phyloP scores from a whole-genome alignment of 2,329 filamentous ascomycete species.

The Colletotrichum ledebouriae region DNA sequence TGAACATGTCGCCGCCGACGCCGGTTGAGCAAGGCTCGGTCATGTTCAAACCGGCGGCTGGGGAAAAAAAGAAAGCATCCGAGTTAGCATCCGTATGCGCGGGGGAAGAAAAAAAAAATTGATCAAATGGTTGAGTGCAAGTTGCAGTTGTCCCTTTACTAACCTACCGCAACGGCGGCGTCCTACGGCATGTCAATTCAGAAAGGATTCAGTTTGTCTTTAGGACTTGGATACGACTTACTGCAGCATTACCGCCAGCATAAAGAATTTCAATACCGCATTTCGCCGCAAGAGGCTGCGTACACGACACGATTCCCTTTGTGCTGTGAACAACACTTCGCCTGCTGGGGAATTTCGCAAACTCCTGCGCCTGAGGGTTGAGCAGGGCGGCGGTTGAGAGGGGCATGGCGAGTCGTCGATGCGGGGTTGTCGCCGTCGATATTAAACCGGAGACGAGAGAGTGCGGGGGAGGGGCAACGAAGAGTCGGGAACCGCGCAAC shows the following conservation, averaged over 20 bases:
- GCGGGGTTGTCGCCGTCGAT: slow-evolving; percentile 34
- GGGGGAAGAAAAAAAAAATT: background rate
- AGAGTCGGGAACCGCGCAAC: background rate
- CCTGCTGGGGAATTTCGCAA: slow-evolving; percentile 80
- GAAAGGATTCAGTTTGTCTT: slow-evolving; percentile 7
- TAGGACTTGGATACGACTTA: slow-evolving; percentile 61
- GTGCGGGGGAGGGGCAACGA: background rate
- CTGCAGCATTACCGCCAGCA: slow-evolving; percentile 92
- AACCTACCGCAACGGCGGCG: slow-evolving; percentile 93
- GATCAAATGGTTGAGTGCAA: too few relatives aligned
- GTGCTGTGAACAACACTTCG: slow-evolving; percentile 94
- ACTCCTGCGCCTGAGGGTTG: slow-evolving; percentile 60
- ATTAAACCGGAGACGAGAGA: slow-evolving; percentile 4
- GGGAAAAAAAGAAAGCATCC: background rate
- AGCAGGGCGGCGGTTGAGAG: slow-evolving; percentile 62
- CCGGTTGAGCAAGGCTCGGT: slow-evolving; percentile 94
- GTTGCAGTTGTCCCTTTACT: slow-evolving; percentile 46
- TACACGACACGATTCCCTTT: slow-evolving; percentile 89
- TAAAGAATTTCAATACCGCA: slow-evolving; percentile 89
- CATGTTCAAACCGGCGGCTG: slow-evolving; percentile 91
- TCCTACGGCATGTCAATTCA: slow-evolving; percentile 68
- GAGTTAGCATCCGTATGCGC: background rate
- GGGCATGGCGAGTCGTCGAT: slow-evolving; percentile 56
- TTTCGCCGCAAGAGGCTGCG: slow-evolving; percentile 89
- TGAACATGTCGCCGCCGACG: slow-evolving; percentile 98